These are phyloP conservation scores for Yamagishiella unicocca DNA, from an alignment of 139 green algal genomes.

Conservation along the genomic window DNA sequence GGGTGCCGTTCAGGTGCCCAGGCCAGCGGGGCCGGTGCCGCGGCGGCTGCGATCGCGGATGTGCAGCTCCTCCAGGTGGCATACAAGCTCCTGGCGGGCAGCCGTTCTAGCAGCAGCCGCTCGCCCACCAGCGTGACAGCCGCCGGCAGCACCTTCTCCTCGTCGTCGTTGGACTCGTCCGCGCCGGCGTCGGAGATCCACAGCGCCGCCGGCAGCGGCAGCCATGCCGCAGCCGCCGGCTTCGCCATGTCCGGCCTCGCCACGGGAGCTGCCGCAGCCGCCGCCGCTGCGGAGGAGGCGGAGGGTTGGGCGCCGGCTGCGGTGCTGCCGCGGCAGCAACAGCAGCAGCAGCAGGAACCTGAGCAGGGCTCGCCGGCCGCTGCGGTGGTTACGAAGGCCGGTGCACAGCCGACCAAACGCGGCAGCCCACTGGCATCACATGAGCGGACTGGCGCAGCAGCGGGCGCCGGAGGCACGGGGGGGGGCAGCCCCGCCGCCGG, in stretches of 20 bases:
- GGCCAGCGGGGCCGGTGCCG: not conserved
- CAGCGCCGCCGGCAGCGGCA: conserved; percentile 22
- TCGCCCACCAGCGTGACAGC: not conserved
- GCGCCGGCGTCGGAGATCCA: not conserved
- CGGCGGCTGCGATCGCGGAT: no score
- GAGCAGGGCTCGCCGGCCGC: not conserved
- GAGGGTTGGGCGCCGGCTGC: not conserved
- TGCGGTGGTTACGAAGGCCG: no score
- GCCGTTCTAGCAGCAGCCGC: not conserved
- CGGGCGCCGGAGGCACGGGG: no score
- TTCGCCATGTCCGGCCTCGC: not conserved
- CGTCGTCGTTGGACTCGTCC: not conserved
- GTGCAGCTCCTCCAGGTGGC: no score
- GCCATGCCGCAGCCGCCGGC: not conserved
- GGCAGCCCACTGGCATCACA: no score
- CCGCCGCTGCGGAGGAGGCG: not conserved
- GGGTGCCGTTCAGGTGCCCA: not conserved
- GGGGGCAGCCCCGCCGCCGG: no score
- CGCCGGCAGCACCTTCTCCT: not conserved
- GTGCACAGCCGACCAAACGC: no score
- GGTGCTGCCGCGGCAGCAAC: not conserved
- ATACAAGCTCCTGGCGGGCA: not conserved
- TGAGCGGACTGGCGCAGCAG: no score
- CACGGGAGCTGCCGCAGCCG: not conserved
- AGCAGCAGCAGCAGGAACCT: not conserved